Conservation (phyloP, 805 yeast genomes). For the Sugiyamaella smithiae region DNA sequence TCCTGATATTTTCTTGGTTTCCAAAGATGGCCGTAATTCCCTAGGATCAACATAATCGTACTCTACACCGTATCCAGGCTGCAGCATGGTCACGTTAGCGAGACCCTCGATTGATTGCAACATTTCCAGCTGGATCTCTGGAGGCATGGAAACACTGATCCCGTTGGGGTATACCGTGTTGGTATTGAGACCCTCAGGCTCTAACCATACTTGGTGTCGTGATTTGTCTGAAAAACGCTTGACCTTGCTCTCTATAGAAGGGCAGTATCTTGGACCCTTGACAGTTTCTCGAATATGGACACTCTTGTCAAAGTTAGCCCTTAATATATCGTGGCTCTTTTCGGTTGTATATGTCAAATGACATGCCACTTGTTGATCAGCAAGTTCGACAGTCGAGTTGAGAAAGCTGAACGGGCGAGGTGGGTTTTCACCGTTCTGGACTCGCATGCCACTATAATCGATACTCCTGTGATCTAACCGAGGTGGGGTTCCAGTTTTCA, state of each 20-base stretch:
- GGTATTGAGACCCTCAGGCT: constrained; percentile 90
- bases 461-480: constrained; percentile 72
- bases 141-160: constrained; percentile 94
- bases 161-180: constrained; percentile 95
- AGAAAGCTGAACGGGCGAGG: constrained; percentile 89
- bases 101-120: constrained; percentile 81
- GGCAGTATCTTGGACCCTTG: constrained; percentile 96
- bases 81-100: constrained; percentile 81
- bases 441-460: constrained; percentile 57
- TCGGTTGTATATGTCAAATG: constrained; percentile 77
- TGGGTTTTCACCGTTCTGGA: constrained; percentile 76
- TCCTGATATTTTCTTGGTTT: constrained; percentile 76
- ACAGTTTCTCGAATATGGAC: constrained; percentile 92
- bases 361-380: constrained; percentile 60
- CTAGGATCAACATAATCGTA: constrained; percentile 95
- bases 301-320: constrained; percentile 71
- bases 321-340: constrained; percentile 65
- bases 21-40: constrained; percentile 71
- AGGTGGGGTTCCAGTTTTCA: constrained; percentile 98
- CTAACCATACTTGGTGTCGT: constrained; percentile 86
- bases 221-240: constrained; percentile 73
- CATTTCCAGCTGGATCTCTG: constrained; percentile 76
- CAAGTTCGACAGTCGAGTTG: constrained; percentile 63
- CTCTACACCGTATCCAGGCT: constrained; percentile 99
- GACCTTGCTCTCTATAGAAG: constrained; percentile 89